Evolutionary conservation across 441 rosid species (phyloP), one percentile per base, ranked within the genome.

Genomic region (Corymbia citriodora): DNA sequence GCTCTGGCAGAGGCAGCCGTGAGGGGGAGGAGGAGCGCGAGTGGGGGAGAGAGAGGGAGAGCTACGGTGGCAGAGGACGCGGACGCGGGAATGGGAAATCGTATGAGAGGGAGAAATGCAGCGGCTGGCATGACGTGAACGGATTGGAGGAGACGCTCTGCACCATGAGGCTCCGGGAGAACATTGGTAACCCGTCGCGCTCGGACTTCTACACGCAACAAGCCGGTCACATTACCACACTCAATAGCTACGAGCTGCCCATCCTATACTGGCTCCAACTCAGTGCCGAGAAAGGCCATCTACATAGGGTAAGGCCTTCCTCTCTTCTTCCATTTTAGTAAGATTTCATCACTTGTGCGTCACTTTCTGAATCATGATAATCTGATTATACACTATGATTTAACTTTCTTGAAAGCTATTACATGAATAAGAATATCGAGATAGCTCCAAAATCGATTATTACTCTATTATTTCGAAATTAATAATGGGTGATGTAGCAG

Each of bases 91-190:
- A 15, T 19, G 17, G 70, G 13, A 33, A 52, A 27, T 27, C 50
- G 40, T 31, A 17, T 3, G 87, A 21, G 61, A 50, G 88, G 88
- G 88, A 88, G 82, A 63, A 13, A 21, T 27, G 52, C 48, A 53
- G 65, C 15, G 13, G 52, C 55, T 11, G 57, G 31, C 11, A 17
- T n/a, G 90, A 72, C 61, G 54, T 25, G 83, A 97, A 97, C 89
- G 99, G 99, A 85, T 45, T 96, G 55, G 99, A 97, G 91, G 99
- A 98, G 95, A 97, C 98, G 48, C 45, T 95, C 87, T 97, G 98
- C 95, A 89, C 93, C 90, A 92, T 96, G 96, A 95, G 93, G 89
- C 74, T 94, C 48, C 91, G 87, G 88, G 96, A 95, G 91, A 95
- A 96, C 95, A 94, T 97, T 68, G 97, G 93, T 16, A 92, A 96